A percentile compares a stretch with the other conserved stretches of the same genome.
Evolutionary conservation across 2,329 filamentous ascomycete species (phyloP).

Genomic region (Xylariaceae sp.): DNA sequence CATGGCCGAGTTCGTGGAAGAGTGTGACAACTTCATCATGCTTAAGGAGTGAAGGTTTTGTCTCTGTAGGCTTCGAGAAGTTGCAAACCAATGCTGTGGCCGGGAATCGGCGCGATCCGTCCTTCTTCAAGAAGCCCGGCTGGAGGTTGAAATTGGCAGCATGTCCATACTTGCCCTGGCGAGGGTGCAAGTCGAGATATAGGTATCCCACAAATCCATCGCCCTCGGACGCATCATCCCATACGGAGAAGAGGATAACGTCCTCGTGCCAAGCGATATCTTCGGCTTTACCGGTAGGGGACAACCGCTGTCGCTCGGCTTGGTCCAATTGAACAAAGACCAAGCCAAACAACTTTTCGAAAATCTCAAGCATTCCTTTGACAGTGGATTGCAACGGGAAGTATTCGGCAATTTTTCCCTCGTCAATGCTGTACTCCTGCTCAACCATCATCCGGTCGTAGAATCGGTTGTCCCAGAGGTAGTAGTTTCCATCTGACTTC

Average conservation of each 20-base stretch:
- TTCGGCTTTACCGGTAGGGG: slow-evolving; percentile 60
- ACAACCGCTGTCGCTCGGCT: slow-evolving; percentile 59
- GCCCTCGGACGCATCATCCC: slow-evolving; percentile 69
- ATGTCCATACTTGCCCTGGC: slow-evolving; percentile 78
- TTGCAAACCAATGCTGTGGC: slow-evolving; percentile 80
- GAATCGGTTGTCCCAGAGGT: slow-evolving; percentile 76
- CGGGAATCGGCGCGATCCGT: slow-evolving; percentile 68
- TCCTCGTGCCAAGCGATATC: slow-evolving; percentile 80
- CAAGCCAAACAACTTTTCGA: slow-evolving; percentile 76
- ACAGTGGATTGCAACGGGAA: slow-evolving; percentile 73
- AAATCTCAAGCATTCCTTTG: slow-evolving; percentile 73
- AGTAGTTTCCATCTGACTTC: slow-evolving; percentile 63
- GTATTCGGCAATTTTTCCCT: slow-evolving; percentile 76
- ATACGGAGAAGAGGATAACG: slow-evolving; percentile 76
- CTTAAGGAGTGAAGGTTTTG: slow-evolving; percentile 73
- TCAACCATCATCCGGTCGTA: slow-evolving; percentile 78
- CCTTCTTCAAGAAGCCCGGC: slow-evolving; percentile 61
- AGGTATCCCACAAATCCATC: slow-evolving; percentile 73
- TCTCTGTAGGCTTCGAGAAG: slow-evolving; percentile 72
- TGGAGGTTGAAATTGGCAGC: slow-evolving; percentile 81
- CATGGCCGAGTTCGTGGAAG: slow-evolving; percentile 72
- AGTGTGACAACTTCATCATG: slow-evolving; percentile 78
- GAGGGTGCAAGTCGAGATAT: slow-evolving; percentile 75
- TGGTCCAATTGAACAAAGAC: slow-evolving; percentile 67
- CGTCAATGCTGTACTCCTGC: slow-evolving; percentile 73